Percentiles rank a stretch among this genome's conserved stretches.
Evolutionary conservation across 805 yeast species (phyloP).

Genomic region (Spathaspora gorwiae): DNA sequence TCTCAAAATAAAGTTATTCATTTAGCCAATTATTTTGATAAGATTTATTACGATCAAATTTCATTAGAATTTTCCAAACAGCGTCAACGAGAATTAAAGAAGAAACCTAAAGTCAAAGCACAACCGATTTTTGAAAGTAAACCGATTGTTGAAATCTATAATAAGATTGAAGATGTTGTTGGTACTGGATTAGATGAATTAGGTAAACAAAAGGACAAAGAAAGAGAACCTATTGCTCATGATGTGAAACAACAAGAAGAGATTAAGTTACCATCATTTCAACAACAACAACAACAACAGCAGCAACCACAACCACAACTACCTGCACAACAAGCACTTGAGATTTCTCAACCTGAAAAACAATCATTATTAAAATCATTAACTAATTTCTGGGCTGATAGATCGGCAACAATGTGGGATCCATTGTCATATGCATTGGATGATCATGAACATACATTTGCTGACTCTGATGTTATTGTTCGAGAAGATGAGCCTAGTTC

Average conservation of each 20-base stretch:
- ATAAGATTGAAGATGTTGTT: conserved; percentile 85
- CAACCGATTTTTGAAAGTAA: conserved; percentile 66
- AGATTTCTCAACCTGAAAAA: conserved; percentile 52
- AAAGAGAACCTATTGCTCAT: background rate
- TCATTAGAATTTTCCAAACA: conserved; percentile 85
- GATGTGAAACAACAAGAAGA: background rate
- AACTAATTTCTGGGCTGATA: conserved; percentile 93
- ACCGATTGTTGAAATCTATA: conserved; percentile 88
- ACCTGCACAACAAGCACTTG: conserved; percentile 6
- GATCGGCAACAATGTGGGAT: conserved; percentile 94
- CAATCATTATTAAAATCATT: conserved; percentile 77
- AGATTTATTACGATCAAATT: conserved; percentile 72
- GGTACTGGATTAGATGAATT: conserved; percentile 36
- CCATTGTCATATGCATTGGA: conserved; percentile 80
- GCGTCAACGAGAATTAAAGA: conserved; percentile 68
- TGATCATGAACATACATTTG: conserved; percentile 84
- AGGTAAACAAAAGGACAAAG: background rate
- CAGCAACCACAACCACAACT: background rate
- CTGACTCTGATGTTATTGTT: conserved; percentile 88
- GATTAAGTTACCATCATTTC: no score
- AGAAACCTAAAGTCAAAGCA: conserved; percentile 62
- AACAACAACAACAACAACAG: background rate
- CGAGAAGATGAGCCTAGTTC: conserved; percentile 97
- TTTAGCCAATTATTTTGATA: conserved; percentile 63
- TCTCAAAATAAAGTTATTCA: conserved; percentile 47